These are phyloP conservation scores for Byssothecium circinans DNA, from an alignment of 2,329 filamentous ascomycete species.

Conservation along the genomic window DNA sequence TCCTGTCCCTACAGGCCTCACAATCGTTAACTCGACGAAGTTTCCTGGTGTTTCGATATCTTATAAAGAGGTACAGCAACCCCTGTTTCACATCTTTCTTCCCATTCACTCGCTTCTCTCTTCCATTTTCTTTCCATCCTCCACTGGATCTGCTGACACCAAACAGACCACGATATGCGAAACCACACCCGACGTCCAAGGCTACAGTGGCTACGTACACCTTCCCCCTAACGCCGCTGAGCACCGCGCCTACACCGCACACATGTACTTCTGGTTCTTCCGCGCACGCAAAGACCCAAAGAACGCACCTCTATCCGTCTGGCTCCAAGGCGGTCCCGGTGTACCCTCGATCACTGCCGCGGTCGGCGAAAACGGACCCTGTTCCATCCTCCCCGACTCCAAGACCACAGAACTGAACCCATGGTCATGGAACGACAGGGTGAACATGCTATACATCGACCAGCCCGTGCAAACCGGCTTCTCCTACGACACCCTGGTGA, in stretches of 20 bases:
- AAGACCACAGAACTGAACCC: conserved; percentile 53
- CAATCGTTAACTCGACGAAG: conserved; percentile 11
- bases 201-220: conserved; percentile 61
- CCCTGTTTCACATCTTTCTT: too few species aligned
- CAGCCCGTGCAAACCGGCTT: conserved; percentile 62
- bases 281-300: conserved; percentile 56
- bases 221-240: conserved; percentile 49
- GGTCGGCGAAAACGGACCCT: conserved; percentile 54
- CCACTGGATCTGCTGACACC: conserved; percentile 2
- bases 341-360: conserved; percentile 36
- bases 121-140: background rate
- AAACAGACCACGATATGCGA: conserved; percentile 52
- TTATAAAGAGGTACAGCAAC: conserved; percentile 45
- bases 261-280: conserved; percentile 66
- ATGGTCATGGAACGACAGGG: conserved; percentile 62
- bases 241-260: conserved; percentile 51
- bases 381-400: conserved; percentile 53
- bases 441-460: conserved; percentile 63
- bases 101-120: background rate
- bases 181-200: conserved; percentile 55
- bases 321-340: conserved; percentile 62
- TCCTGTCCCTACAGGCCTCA: conserved; percentile 10
- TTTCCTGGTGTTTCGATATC: conserved; percentile 30
- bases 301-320: conserved; percentile 58
- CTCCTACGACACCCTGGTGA: conserved; percentile 46